phyloP scores from a whole-genome alignment of 345 rosid genomes.

The Excoecaria agallocha region DNA sequence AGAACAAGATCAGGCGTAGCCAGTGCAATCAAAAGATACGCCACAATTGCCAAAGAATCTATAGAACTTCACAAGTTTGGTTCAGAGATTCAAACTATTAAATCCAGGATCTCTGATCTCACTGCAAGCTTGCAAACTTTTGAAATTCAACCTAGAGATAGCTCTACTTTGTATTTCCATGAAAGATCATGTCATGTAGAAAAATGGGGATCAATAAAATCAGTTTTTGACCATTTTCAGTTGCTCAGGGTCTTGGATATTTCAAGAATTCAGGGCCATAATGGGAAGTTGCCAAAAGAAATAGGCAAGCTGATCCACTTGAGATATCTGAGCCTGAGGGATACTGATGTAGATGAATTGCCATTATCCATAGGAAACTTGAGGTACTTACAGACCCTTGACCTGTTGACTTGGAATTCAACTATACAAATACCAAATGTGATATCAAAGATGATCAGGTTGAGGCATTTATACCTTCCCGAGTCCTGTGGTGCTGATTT shows the following conservation, averaged over 20 bases:
- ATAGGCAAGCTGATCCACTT: constrained; percentile 39
- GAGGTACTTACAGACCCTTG: constrained; percentile 26
- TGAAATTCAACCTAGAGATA: constrained; percentile 31
- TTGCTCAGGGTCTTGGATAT: constrained; percentile 36
- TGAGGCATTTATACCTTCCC: constrained; percentile 28
- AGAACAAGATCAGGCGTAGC: constrained; percentile 6
- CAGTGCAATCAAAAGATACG: not conserved
- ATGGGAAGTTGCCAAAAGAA: constrained; percentile 17
- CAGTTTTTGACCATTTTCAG: constrained; percentile 1
- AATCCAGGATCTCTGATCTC: constrained; percentile 31
- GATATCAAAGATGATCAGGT: constrained; percentile 24
- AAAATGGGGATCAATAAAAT: constrained; percentile 15
- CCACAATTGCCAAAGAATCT: constrained; percentile 4
- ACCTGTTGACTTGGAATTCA: constrained; percentile 29
- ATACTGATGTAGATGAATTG: not conserved
- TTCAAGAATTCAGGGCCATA: not conserved
- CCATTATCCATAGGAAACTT: constrained; percentile 31
- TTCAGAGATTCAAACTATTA: constrained; percentile 25
- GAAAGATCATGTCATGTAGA: not conserved
- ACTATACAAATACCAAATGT: constrained; percentile 20
- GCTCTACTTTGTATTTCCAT: not conserved
- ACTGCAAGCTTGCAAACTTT: constrained; percentile 32
- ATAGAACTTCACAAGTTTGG: constrained; percentile 24
- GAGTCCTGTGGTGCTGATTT: not conserved
- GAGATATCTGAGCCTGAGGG: constrained; percentile 25